Evolutionary conservation across 305 asterid genomes (phyloP).

Genomic region (Rubia tinctorum): DNA sequence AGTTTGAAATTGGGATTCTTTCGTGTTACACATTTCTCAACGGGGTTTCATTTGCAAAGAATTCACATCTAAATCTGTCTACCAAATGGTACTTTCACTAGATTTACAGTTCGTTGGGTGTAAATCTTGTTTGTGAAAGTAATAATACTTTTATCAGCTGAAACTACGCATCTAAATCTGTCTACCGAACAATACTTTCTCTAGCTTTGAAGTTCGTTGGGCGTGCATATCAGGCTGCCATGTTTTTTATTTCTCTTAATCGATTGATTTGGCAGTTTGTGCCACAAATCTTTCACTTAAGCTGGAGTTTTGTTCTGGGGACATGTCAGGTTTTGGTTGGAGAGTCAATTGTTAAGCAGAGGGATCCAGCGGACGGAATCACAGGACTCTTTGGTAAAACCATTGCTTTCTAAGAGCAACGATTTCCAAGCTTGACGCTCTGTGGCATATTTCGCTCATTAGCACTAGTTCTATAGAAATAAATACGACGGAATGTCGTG

Average conservation of each 20-base stretch:
- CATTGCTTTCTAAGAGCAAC: constrained; percentile 30
- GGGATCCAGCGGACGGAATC: constrained; percentile 72
- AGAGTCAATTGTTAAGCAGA: constrained; percentile 82
- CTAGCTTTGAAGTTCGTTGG: background rate
- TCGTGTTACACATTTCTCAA: background rate
- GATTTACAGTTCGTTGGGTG: background rate
- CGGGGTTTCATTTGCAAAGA: too few species aligned
- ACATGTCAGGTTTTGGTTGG: constrained; percentile 80
- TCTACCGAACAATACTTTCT: background rate
- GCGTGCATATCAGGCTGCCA: background rate
- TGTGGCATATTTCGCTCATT: too few species aligned
- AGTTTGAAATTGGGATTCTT: background rate
- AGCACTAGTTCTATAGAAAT: too few species aligned
- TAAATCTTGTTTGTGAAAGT: background rate
- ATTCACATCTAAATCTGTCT: too few species aligned
- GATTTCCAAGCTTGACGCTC: too few species aligned
- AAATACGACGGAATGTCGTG: too few species aligned
- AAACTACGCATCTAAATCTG: background rate
- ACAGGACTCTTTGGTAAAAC: constrained; percentile 73
- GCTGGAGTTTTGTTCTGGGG: constrained; percentile 4
- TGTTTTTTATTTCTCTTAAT: background rate
- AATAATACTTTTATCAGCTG: too few species aligned
- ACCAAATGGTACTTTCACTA: background rate
- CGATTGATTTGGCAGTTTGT: background rate
- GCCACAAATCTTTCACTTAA: background rate